Evolutionary conservation across 177 flowering plant species (phyloP).

Genomic region (Tripterygium wilfordii): DNA sequence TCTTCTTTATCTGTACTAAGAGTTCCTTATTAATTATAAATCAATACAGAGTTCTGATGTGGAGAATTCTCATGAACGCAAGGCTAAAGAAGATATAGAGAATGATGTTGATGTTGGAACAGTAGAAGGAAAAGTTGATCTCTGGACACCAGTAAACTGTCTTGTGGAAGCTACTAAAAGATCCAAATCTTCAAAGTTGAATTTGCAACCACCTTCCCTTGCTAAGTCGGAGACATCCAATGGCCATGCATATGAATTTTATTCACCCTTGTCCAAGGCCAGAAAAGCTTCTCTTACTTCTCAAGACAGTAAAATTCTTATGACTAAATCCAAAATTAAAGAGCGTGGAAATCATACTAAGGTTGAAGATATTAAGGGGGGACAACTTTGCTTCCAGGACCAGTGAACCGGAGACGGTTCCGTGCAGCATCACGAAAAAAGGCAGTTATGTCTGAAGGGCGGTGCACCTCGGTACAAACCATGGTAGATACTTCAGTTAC

Average conservation of each 20-base stretch:
- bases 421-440: conserved; percentile 36
- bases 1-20: conserved; percentile 1
- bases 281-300: conserved; percentile 31
- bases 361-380: conserved; percentile 39
- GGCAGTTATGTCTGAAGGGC: conserved; percentile 30
- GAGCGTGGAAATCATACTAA: conserved; percentile 38
- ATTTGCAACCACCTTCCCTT: conserved; percentile 27
- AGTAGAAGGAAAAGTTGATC: conserved; percentile 57
- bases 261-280: conserved; percentile 29
- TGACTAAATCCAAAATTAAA: conserved; percentile 40
- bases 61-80: conserved; percentile 37
- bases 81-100: conserved; percentile 30
- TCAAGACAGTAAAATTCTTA: conserved; percentile 20
- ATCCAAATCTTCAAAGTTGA: conserved; percentile 57
- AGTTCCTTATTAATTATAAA: conserved; percentile 1
- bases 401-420: conserved; percentile 46
- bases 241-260: conserved; percentile 23
- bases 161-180: conserved; percentile 88
- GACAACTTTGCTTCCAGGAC: conserved; percentile 22
- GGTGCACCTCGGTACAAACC: conserved; percentile 33
- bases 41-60: conserved; percentile 44
- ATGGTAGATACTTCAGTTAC: conserved; percentile 43
- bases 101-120: conserved; percentile 36
- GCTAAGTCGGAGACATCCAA: conserved; percentile 39
- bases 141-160: conserved; percentile 85